A percentile compares a stretch with the other conserved stretches of the same genome.
Conservation (phyloP, 2,329 filamentous ascomycete genomes). For the Alternaria conjuncta region DNA sequence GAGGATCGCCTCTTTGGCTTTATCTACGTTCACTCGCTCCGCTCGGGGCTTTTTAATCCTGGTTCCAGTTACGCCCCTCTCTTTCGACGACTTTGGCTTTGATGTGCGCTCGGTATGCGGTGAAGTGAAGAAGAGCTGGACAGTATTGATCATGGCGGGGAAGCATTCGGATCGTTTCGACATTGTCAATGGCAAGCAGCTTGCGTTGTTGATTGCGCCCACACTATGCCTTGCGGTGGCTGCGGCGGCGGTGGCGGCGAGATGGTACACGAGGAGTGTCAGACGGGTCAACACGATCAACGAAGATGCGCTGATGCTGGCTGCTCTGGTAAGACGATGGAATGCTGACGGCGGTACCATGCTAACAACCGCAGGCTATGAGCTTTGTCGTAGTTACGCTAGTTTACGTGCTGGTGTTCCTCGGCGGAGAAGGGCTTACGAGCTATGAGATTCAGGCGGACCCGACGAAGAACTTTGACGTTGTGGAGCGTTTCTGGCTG, state of each 20-base stretch:
- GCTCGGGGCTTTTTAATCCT: constrained; percentile 7
- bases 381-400: constrained; percentile 23
- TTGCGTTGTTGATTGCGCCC: constrained; percentile 24
- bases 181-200: constrained; percentile 24
- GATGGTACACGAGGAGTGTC: constrained; percentile 29
- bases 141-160: constrained; percentile 14
- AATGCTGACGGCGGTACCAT: background rate
- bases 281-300: constrained; percentile 24
- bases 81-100: constrained; percentile 1
- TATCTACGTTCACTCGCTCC: constrained; percentile 9
- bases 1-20: constrained; percentile 7
- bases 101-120: constrained; percentile 8
- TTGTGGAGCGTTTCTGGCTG: constrained; percentile 18
- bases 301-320: constrained; percentile 24
- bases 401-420: constrained; percentile 24
- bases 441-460: constrained; percentile 16
- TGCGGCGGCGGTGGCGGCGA: constrained; percentile 16
- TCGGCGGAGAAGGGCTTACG: constrained; percentile 25
- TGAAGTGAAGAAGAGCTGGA: constrained; percentile 2
- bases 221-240: constrained; percentile 22
- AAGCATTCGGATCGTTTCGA: constrained; percentile 21
- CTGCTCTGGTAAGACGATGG: constrained; percentile 20
- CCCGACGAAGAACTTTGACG: constrained; percentile 11
- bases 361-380: constrained; percentile 20
- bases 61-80: constrained; percentile 5